A percentile compares a stretch with the other conserved stretches of the same genome.
phyloP scores from a whole-genome alignment of 148 eudicot species.

The Heliamphora exappendiculata region DNA sequence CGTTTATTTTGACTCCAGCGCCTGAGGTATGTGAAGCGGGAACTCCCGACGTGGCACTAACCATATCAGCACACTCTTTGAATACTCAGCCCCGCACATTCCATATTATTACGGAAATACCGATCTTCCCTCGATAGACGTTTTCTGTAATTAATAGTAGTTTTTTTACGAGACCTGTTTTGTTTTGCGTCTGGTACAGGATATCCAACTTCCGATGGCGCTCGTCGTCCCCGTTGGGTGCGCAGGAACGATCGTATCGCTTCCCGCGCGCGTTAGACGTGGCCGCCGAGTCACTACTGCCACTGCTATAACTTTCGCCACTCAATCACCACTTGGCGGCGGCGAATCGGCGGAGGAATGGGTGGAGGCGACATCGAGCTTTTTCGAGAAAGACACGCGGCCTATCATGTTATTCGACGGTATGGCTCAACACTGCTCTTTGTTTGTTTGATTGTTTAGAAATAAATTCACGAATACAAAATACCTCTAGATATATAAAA shows the following conservation, averaged over 20 bases:
- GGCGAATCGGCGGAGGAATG: constrained; percentile 35
- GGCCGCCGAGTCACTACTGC: constrained; percentile 13
- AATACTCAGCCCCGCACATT: neutral
- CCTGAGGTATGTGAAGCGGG: neutral
- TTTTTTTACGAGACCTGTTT: neutral
- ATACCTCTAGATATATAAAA: too few relatives aligned
- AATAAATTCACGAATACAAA: too few relatives aligned
- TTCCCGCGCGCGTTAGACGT: constrained; percentile 12
- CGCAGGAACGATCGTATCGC: constrained; percentile 6
- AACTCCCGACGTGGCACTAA: constrained; percentile 12
- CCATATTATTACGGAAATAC: neutral
- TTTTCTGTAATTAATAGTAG: neutral
- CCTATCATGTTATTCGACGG: constrained; percentile 99
- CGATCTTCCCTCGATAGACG: neutral
- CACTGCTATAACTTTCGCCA: constrained; percentile 13
- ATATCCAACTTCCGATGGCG: constrained; percentile 21
- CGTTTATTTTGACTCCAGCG: neutral
- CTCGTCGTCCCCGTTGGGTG: constrained; percentile 18
- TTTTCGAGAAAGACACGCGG: constrained; percentile 66
- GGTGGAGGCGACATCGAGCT: constrained; percentile 51
- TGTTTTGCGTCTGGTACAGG: neutral
- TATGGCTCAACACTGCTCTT: constrained; percentile 11
- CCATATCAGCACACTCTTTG: neutral
- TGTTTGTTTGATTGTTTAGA: too few relatives aligned
- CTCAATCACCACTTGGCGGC: constrained; percentile 23